These are phyloP conservation scores for Solanum lignicaule DNA, from an alignment of 257 asterid genomes.

Conservation along the genomic window DNA sequence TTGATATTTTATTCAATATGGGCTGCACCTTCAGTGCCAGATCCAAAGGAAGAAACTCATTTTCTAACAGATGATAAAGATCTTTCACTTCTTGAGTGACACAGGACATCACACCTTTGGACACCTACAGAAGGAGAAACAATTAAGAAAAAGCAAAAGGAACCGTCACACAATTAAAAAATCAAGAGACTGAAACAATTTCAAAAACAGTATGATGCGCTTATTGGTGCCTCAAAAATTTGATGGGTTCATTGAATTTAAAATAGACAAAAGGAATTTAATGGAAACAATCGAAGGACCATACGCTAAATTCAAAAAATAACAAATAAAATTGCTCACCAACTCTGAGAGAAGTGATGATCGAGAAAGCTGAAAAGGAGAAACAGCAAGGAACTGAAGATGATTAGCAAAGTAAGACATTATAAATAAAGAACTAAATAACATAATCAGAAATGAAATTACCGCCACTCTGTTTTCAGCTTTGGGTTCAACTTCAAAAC, in stretches of 20 bases:
- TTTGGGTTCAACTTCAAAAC: conserved; percentile 67
- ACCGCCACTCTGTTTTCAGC: conserved; percentile 61
- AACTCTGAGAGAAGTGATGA: conserved; percentile 57
- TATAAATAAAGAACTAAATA: not conserved
- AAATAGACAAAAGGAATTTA: not conserved
- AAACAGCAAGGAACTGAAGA: not conserved
- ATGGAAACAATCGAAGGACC: not conserved
- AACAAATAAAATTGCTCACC: conserved; percentile 36
- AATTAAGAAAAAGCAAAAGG: not conserved
- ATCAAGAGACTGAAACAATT: not conserved
- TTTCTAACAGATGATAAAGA: conserved; percentile 59
- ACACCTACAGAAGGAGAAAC: conserved; percentile 30
- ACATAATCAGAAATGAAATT: not conserved
- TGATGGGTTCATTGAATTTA: not conserved
- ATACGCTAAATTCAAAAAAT: not conserved
- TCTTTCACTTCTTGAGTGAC: conserved; percentile 86
- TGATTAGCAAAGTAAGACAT: not conserved
- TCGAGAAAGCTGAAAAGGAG: conserved; percentile 73
- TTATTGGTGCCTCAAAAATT: not conserved
- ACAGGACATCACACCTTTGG: conserved; percentile 88
- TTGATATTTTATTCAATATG: conserved; percentile 48
- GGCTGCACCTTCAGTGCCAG: conserved; percentile 69
- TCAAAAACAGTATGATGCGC: not conserved
- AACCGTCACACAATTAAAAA: not conserved
- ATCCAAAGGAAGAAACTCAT: conserved; percentile 60